Evolutionary conservation across 352 stramenopile species (phyloP).

Genomic region (Globisporangium nodosum): DNA sequence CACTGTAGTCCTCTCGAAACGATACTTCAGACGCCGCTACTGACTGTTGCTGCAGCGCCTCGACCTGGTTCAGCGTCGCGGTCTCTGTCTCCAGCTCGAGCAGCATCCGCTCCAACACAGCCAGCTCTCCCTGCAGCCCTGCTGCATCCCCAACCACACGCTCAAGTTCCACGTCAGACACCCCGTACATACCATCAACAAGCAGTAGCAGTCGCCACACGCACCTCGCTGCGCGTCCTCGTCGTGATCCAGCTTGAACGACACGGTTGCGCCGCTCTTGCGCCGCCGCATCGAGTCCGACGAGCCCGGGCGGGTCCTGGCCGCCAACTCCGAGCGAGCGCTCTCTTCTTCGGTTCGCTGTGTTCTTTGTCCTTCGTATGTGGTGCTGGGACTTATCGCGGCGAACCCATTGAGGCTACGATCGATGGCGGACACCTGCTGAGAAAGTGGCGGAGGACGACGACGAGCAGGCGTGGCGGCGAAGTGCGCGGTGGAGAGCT

Average conservation of each 20-base stretch:
- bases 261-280: constrained; percentile 20
- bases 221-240: constrained; percentile 13
- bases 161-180: not conserved
- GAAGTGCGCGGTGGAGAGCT: constrained; percentile 35
- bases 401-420: too few relatives aligned
- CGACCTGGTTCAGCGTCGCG: constrained; percentile 10
- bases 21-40: not conserved
- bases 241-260: constrained; percentile 24
- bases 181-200: not conserved
- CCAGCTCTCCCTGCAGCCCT: constrained; percentile 28
- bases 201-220: not conserved
- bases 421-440: not conserved
- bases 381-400: not conserved
- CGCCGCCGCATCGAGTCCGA: constrained; percentile 9
- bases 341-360: not conserved
- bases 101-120: constrained; percentile 36
- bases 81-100: constrained; percentile 32
- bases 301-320: constrained; percentile 2
- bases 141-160: not conserved
- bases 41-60: not conserved
- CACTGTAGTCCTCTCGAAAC: not conserved
- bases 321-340: not conserved
- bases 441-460: not conserved
- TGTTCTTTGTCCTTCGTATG: not conserved
- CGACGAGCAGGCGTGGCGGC: constrained; percentile 4